Base-by-base conservation (phyloP, 495 filamentous ascomycete species). In the Penicillium robsamsonii region DNA sequence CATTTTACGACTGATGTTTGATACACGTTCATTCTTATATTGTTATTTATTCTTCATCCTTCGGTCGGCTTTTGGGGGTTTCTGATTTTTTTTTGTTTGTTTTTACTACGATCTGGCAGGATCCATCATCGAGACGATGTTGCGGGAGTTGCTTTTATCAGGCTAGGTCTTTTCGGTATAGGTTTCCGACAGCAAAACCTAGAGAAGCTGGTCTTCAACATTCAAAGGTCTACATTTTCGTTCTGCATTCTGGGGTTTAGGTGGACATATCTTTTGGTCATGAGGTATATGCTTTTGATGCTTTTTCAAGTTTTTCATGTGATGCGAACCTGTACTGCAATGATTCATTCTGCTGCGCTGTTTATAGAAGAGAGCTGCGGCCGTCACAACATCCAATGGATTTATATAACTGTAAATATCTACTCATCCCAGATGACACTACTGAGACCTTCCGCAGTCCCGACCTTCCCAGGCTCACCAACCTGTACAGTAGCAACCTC, bases 371-470 rank as follows among this genome's bases (percentile, higher is more conserved):
- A 53, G 27, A 22, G 50, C 37, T 41, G 24, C 8, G 25, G 8
- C n/a, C 6, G 42, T 46, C 48, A 38, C 35, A 6, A 15, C 50
- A 48, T 48, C n/a, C 43, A n/a, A 50, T 41, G 43, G 54, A 31
- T 49, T 41, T 52, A 30, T 29, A 43, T 47, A 48, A 43, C 50
- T 45, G 7, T 13, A 11, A 27, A 51, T 60, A 55, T 60, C 22
- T 71, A 78, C 68, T 89, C 83, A 51, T 78, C 77, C 77, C 85
- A 89, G 55, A 87, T 74, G 17, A 84, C 80, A 64, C 79, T 79
- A 46, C 79, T 87, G 50, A 87, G 53, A 0, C 75, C 74, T 15
- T 67, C 59, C 3, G 69, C 68, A 48, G 75, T 63, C 22, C 82
- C 84, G 11, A 67, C 63, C 37, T 57, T 57, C 0, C 68, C 71